Evolutionary conservation across 805 yeast genomes (phyloP).

Genomic region (Pichia sporocuriosa): DNA sequence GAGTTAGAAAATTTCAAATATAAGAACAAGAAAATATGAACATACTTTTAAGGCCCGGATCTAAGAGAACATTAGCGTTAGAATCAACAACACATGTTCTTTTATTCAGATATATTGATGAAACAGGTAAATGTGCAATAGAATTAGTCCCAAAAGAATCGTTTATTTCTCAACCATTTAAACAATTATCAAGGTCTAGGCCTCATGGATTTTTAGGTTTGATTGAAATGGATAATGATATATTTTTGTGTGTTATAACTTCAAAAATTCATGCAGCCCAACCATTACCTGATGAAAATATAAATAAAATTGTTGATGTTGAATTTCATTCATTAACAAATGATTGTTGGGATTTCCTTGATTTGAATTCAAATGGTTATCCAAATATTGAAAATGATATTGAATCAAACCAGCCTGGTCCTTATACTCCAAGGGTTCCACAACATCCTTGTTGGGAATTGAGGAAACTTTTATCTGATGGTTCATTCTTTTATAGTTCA

Average conservation of each 20-base stretch:
- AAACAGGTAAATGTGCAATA: conserved; percentile 38
- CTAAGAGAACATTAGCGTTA: conserved; percentile 34
- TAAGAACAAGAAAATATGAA: no score
- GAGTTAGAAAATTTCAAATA: no score
- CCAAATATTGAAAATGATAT: conserved; percentile 43
- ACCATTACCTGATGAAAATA: conserved; percentile 74
- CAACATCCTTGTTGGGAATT: conserved; percentile 83
- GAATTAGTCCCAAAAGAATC: conserved; percentile 38
- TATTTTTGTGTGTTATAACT: conserved; percentile 73
- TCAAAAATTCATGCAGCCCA: conserved; percentile 71
- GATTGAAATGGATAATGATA: conserved; percentile 58
- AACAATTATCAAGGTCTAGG: conserved; percentile 37
- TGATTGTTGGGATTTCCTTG: conserved; percentile 73
- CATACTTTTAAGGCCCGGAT: conserved; percentile 3
- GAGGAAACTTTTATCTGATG: conserved; percentile 70
- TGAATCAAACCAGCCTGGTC: conserved; percentile 23
- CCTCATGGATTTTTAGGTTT: conserved; percentile 74
- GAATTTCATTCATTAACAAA: conserved; percentile 76
- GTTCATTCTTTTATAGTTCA: conserved; percentile 87
- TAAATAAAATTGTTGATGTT: conserved; percentile 74
- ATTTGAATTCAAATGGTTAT: conserved; percentile 60
- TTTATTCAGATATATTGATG: conserved; percentile 36
- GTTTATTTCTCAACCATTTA: conserved; percentile 34
- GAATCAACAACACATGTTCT: conserved; percentile 39
- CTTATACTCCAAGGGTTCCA: conserved; percentile 25